Evolutionary conservation across 768 basidiomycete species (phyloP), one percentile per base, ranked within the genome.

Genomic region (Tylopilus sp.): DNA sequence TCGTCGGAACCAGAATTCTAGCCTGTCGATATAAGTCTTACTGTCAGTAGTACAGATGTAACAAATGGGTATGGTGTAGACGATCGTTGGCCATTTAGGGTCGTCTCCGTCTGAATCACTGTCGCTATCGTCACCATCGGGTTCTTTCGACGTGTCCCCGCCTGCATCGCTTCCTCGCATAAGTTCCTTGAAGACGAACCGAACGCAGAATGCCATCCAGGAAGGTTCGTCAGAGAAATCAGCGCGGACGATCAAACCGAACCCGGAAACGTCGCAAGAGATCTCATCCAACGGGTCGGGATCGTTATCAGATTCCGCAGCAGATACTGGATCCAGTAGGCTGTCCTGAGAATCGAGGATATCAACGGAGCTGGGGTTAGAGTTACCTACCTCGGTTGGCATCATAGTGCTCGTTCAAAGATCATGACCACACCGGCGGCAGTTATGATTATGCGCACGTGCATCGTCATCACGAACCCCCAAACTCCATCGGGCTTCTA

Each of bases 201-300:
- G 74, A 6, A 63, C 57, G 51, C 66, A 70, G 66, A 90, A 88
- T 0, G 66, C 55, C 13, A 71, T 62, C 89, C 89, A 91, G 1
- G 87, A 81, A 8, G 73, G 71, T 30, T 89, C 85, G 63, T 87
- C 70, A 9, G 82, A 76, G 64, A 78, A 90, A 61, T 91, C 87
- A 11, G 88, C 85, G 36, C 89, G 83, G n/a, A 91, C 63, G 42
- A 91, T 63, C 53, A 90, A 60, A 14, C 87, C 87, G 36, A 82
- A 61, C 52, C 81, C 79, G 1, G 74, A 74, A 8, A 71, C 76
- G 22, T 80, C 75, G 21, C 72, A 65, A 29, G 79, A 57, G 45
- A 72, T 56, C 12, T 62, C 64, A 65, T 88, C 86, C 54, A 79
- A 63, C 2, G 80, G 79, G 66, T 89, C 87, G 10, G 66, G 63